A percentile compares a stretch with the other conserved stretches of the same genome.
Conservation (phyloP, 345 rosid genomes). For the Mallotus nudiflorus region DNA sequence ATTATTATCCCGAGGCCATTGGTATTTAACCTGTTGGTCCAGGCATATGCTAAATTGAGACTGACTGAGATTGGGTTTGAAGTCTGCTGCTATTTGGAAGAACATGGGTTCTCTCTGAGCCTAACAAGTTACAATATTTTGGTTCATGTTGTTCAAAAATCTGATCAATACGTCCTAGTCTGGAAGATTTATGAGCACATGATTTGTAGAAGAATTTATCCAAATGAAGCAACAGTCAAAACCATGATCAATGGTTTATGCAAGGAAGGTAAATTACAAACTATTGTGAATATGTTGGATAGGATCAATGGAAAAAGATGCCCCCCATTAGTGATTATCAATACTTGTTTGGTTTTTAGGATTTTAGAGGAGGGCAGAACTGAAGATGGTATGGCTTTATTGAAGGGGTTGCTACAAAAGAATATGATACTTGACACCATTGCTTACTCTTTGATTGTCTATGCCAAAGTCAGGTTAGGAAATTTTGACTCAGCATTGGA, state of each 20-base stretch:
- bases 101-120: slow-evolving; percentile 51
- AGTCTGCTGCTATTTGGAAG: slow-evolving; percentile 45
- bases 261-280: slow-evolving; percentile 67
- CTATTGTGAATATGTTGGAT: slow-evolving; percentile 50
- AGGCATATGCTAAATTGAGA: slow-evolving; percentile 65
- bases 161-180: slow-evolving; percentile 43
- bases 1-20: slow-evolving; percentile 41
- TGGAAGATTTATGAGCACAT: slow-evolving; percentile 77
- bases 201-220: slow-evolving; percentile 47
- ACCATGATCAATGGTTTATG: slow-evolving; percentile 62
- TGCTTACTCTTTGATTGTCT: slow-evolving; percentile 64
- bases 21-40: slow-evolving; percentile 69
- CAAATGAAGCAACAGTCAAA: slow-evolving; percentile 47
- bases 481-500: slow-evolving; percentile 50
- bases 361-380: slow-evolving; percentile 54
- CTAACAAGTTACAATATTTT: slow-evolving; percentile 54
- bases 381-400: slow-evolving; percentile 45
- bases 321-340: slow-evolving; percentile 59
- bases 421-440: slow-evolving; percentile 64
- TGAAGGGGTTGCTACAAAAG: slow-evolving; percentile 72
- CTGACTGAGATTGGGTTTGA: slow-evolving; percentile 57
- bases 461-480: slow-evolving; percentile 41
- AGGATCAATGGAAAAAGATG: slow-evolving; percentile 70
- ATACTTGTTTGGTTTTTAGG: slow-evolving; percentile 50
- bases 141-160: slow-evolving; percentile 58